phyloP scores from a whole-genome alignment of 495 filamentous ascomycete species.

The Rostrohypoxylon terebratum region DNA sequence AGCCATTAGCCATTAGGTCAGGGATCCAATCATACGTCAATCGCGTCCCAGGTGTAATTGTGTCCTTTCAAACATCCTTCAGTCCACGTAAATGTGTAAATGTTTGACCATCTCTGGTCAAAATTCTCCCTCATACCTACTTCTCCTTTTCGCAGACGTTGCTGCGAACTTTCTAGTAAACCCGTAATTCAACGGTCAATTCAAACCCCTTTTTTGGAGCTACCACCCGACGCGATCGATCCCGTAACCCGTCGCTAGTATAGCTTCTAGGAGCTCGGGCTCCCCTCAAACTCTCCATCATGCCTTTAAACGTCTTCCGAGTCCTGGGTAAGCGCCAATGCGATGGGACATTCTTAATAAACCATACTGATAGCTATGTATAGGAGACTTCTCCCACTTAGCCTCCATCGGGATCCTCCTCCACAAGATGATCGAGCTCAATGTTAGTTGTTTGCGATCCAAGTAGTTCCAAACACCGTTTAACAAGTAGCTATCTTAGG shows the following conservation, averaged over 20 bases:
- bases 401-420: slow-evolving; percentile 93
- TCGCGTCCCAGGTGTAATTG: slow-evolving; percentile 46
- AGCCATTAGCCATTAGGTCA: slow-evolving; percentile 27
- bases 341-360: background rate
- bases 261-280: slow-evolving; percentile 44
- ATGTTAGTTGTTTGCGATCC: slow-evolving; percentile 65
- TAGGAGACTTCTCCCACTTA: slow-evolving; percentile 94
- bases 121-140: background rate
- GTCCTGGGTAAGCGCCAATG: slow-evolving; percentile 72
- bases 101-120: slow-evolving; percentile 17
- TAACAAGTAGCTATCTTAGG: slow-evolving; percentile 65
- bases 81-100: slow-evolving; percentile 6
- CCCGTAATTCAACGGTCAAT: slow-evolving; percentile 19
- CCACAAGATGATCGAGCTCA: slow-evolving; percentile 93
- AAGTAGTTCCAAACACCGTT: slow-evolving; percentile 18
- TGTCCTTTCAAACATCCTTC: slow-evolving; percentile 44
- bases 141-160: slow-evolving; percentile 9
- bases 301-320: slow-evolving; percentile 86
- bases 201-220: slow-evolving; percentile 7
- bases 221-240: background rate
- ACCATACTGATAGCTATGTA: slow-evolving; percentile 25
- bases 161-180: slow-evolving; percentile 26
- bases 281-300: slow-evolving; percentile 54
- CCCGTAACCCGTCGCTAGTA: slow-evolving; percentile 4
- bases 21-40: slow-evolving; percentile 52